Base-by-base conservation (phyloP, 106 monocot species). In the Allium fistulosum region DNA sequence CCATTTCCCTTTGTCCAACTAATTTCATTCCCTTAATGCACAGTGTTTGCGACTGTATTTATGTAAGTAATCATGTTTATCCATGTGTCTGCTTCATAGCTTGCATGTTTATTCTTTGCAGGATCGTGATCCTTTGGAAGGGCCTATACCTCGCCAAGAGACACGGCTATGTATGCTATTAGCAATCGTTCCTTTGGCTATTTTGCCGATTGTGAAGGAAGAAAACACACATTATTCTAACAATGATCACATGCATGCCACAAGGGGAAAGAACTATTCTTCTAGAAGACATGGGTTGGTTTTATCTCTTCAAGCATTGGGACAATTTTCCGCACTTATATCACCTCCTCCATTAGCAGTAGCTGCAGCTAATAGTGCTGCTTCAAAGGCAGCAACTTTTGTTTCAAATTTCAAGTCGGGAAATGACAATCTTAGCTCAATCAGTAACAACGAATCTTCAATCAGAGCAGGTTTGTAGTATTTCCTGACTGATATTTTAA, bases 131-230 rank as follows among this genome's bases (percentile, higher is more conserved):
- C 76, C 80, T 64, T 56, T 81, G 58, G 96, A 96, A 80, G 96
- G 96, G 28, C 96, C 96, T 67, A 68, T 82, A 37, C 96, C 96
- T 71, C 88, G 84, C 11, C 81, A 88, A 55, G 96, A 92, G 78
- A 72, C 92, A 74, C 81, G 96, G 53, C 61, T 96, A 28, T 96
- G 88, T 71, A 78, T 92, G 67, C 82, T 96, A 17, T 73, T 96
- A 59, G 74, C 92, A 60, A 78, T 96, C 58, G 79, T 86, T 67
- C 96, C 96, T 10, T 80, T 89, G 69, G 79, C 88, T 72, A 86
- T 96, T 70, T 68, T 61, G 69, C 57, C 71, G 37, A 61, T 96
- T 70, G 56, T 91, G 13, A 82, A 80, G 66, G 83, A 84, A 71
- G 88, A 88, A 17, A 72, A 76, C 45, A 63, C 17, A 48, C 47